phyloP scores from a whole-genome alignment of 352 stramenopile species.

The Blastocystis sp. region DNA sequence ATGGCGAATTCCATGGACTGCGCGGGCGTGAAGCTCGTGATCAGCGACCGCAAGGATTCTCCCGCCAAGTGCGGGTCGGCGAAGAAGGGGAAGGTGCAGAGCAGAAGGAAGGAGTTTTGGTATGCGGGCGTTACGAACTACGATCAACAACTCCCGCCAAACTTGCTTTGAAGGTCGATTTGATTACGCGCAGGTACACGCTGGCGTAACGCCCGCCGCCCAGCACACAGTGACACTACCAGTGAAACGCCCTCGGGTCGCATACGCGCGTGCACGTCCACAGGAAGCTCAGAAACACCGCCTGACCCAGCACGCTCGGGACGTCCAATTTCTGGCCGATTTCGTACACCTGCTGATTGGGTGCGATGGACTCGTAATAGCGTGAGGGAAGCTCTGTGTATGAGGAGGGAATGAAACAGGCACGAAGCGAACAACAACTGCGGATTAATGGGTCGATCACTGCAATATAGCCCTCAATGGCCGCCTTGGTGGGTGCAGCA shows the following conservation, averaged over 20 bases:
- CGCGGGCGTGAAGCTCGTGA: background rate
- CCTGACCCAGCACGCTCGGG: slow-evolving; percentile 25
- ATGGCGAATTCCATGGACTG: background rate
- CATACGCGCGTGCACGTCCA: slow-evolving; percentile 37
- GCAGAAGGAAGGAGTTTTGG: slow-evolving; percentile 46
- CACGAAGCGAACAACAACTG: slow-evolving; percentile 13
- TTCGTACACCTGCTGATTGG: background rate
- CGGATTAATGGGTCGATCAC: slow-evolving; percentile 42
- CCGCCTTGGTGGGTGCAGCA: too few relatives aligned
- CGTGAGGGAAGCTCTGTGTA: background rate
- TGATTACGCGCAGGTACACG: slow-evolving; percentile 31
- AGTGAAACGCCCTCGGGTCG: background rate
- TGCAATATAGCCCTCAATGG: background rate
- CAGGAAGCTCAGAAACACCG: slow-evolving; percentile 1
- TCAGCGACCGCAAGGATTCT: slow-evolving; percentile 11
- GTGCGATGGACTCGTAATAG: slow-evolving; percentile 2
- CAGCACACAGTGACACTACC: slow-evolving; percentile 36
- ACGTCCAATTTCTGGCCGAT: slow-evolving; percentile 11
- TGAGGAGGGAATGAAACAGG: background rate
- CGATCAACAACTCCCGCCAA: background rate
- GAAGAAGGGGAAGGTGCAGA: background rate
- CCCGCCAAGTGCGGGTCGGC: background rate
- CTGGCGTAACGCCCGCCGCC: background rate
- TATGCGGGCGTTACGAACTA: slow-evolving; percentile 39
- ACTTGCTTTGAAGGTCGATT: background rate